A percentile compares a stretch with the other conserved stretches of the same genome.
phyloP scores from a whole-genome alignment of 257 asterid species.

The Nicotiana paniculata region DNA sequence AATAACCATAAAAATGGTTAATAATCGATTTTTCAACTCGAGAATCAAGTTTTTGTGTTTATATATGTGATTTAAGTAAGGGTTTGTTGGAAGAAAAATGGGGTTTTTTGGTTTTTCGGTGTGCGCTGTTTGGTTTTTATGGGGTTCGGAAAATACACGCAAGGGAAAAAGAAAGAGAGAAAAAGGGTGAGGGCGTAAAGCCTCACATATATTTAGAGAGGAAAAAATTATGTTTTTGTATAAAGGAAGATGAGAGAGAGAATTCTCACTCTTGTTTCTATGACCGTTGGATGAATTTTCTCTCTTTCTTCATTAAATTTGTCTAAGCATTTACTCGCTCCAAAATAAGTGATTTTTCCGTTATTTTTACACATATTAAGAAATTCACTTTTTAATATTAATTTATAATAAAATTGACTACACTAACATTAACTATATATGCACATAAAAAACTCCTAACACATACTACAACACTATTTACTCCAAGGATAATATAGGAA shows the following conservation, averaged over 20 bases:
- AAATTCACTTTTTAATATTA: too few species aligned
- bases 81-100: neutral
- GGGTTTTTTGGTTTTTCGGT: conserved; percentile 2
- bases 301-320: neutral
- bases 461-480: too few species aligned
- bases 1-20: neutral
- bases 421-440: too few species aligned
- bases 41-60: neutral
- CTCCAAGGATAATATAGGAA: too few species aligned
- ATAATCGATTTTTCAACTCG: neutral
- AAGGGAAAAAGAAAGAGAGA: neutral
- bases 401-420: too few species aligned
- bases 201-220: neutral
- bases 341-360: too few species aligned
- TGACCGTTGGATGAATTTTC: neutral
- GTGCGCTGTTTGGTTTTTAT: neutral
- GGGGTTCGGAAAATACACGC: conserved; percentile 19
- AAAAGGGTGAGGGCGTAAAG: neutral
- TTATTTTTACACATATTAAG: too few species aligned
- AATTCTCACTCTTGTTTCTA: neutral
- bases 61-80: neutral
- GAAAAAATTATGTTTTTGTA: neutral
- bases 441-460: too few species aligned
- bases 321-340: too few species aligned
- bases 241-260: neutral